Base-by-base conservation (phyloP, 2,329 filamentous ascomycete genomes). In the Phialocephala subalpina region DNA sequence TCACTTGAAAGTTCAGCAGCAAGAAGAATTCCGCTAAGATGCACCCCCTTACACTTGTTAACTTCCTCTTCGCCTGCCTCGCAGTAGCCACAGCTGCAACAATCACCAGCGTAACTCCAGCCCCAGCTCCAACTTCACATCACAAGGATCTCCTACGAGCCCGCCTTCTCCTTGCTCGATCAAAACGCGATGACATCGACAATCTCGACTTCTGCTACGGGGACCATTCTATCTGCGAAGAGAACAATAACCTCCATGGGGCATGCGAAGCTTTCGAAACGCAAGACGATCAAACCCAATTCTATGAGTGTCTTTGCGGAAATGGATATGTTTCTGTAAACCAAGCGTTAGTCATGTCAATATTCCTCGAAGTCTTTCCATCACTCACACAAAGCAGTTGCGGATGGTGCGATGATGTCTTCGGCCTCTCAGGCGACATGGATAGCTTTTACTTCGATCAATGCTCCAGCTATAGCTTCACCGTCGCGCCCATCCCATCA, bases 271-370 rank as follows among this genome's bases (percentile, higher is more conserved):
- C 52, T 36, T 65, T 69, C 33, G 36, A 56, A 22, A 63, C 27
- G 14, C 52, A 61, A 12, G 22, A 27, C 18, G 64, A 69, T 20
- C 52, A 29, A 36, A 65, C 62, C 2, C 67, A 60, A 35, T 67
- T 33, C 18, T 63, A 61, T 49, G 55, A 69, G 33, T 69, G 67
- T 22, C n/a, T 67, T 9, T 69, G 67, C 33, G 59, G 29, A 29
- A 63, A 62, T 57, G 67, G 67, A 7, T 67, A 49, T 42, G 57
- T 64, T 18, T 58, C 67, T 27, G 60, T 59, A 4, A 40, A 38
- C 3, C 20, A 58, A 42, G 64, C 61, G 67, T 69, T 45, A 40
- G 67, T 33, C 4, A 33, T 33, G 4, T 33, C 29, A 33, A 33
- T 33, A 33, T 33, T 4, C 4, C 9, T 33, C 29, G 4, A 49